phyloP scores from a whole-genome alignment of 1,284 basidiomycete genomes.

The Apiotrichum siamense region DNA sequence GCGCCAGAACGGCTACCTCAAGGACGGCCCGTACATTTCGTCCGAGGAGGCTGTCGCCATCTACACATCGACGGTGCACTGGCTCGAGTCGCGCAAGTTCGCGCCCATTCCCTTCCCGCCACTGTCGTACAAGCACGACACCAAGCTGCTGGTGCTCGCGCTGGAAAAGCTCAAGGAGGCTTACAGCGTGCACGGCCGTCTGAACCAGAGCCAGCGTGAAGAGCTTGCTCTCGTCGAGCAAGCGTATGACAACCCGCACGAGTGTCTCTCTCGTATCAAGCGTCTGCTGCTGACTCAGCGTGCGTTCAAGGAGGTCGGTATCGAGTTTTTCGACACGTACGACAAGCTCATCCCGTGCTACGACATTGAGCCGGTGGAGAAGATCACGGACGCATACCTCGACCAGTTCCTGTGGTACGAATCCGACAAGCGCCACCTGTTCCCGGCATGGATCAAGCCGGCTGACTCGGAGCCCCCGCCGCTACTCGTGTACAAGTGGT shows the following conservation, averaged over 20 bases:
- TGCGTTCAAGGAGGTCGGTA: constrained; percentile 96
- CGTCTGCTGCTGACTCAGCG: constrained; percentile 88
- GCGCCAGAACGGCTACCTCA: constrained; percentile 91
- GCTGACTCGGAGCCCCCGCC: constrained; percentile 94
- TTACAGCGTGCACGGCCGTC: constrained; percentile 91
- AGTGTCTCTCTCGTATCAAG: constrained; percentile 86
- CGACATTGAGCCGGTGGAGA: constrained; percentile 96
- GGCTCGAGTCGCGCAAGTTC: constrained; percentile 89
- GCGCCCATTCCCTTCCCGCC: constrained; percentile 98
- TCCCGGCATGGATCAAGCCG: constrained; percentile 97
- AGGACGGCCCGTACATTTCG: constrained; percentile 94
- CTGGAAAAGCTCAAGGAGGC: constrained; percentile 96
- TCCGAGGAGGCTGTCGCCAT: constrained; percentile 96
- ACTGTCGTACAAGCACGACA: constrained; percentile 95
- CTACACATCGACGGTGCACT: constrained; percentile 94
- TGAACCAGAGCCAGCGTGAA: constrained; percentile 94
- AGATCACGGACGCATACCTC: constrained; percentile 95
- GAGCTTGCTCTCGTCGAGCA: constrained; percentile 94
- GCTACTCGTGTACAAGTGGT: constrained; percentile 86
- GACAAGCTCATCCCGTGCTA: constrained; percentile 97
- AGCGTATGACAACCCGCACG: constrained; percentile 63
- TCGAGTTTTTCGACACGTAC: constrained; percentile 75
- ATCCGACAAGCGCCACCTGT: constrained; percentile 92
- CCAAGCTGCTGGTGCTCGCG: constrained; percentile 87
- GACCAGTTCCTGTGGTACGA: constrained; percentile 69